Evolutionary conservation across 805 yeast genomes (phyloP), one percentile per base, ranked within the genome.

Genomic region (Ogataea populi-albae): DNA sequence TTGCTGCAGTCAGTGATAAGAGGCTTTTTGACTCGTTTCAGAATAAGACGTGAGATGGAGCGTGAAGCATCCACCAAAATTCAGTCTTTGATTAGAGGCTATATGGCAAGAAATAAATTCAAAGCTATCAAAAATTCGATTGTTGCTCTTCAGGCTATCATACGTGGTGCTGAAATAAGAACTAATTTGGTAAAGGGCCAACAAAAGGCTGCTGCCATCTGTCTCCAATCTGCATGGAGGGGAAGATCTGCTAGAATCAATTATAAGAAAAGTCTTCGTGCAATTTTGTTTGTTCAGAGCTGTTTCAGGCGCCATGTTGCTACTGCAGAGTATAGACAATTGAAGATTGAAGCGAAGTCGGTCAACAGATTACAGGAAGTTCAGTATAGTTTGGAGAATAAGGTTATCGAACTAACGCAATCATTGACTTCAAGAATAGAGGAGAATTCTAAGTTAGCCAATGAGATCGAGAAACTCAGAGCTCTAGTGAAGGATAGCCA

Each of bases 361-460:
- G 95, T 87, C 29, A 81, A 82, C 57, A 94, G 83, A 56, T 74
- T 86, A 67, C 79, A 86, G 62, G 96, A 91, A 59, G 95, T 86
- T 25, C 88, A 95, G 52, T 93, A 87, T 65, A 79, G 84, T 59
- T 74, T 94, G 53, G 99, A 93, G 62, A 93, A 93, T 64, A 93
- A 94, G 70, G 97, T 94, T n/a, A 88, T 93, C 47, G 95, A 89
- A 62, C 75, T 93, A 49, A 91, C 97, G 3, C 94, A 91, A 55
- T 75, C 82, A 9, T 69, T 91, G 42, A 77, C 95, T 1, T 64
- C 79, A 23, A 85, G 86, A 59, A 81, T 84, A 17, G 85, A 78
- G 47, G 96, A 87, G 49, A 89, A 89, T 62, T 82, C 81, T 65
- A 74, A 72, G 42, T 69, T 91, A 54, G 70, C 76, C 40, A 62